Base-by-base conservation (phyloP, 2,329 filamentous ascomycete species). In the Trichophyton verrucosum region DNA sequence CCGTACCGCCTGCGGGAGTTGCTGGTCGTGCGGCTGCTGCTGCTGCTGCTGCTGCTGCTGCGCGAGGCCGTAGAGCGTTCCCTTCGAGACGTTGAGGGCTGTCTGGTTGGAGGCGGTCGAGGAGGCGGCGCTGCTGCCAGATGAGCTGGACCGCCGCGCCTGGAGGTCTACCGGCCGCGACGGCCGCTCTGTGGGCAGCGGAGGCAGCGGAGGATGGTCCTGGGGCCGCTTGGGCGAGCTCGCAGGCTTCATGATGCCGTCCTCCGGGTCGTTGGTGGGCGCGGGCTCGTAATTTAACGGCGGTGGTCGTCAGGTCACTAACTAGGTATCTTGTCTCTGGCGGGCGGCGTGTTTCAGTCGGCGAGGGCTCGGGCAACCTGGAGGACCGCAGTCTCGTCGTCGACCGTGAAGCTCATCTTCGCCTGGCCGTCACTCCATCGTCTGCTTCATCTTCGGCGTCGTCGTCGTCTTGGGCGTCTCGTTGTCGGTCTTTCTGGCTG, bases 81-180 rank as follows among this genome's bases (percentile, higher is more conserved):
- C 69, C 62, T 76, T 76, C 36, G 71, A 69, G 13, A 72, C 72
- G 42, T 74, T 77, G 61, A 76, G 72, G 40, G 75, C 71, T 33
- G 75, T 76, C 61, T 76, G 71, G 66, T 74, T 75, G 53, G 76
- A 79, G 11, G 72, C 73, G 30, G 70, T 69, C 3, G 72, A 73
- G 8, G 78, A 80, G 61, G 75, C 73, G 61, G 75, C 73, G 71
- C 77, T 74, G 68, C 76, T 78, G 64, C 73, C 75, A 62, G 76
- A 77, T 49, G 76, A 77, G 63, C 68, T 71, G 56, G 75, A 73
- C 46, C 74, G 74, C 61, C 63, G 66, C 65, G 68, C 67, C 65
- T 69, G 27, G 27, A 30, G 27, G 27, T 30, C 27, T 30, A 30
- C 70, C 61, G 73, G 69, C 59, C n/a, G 17, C 44, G 42, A 51